These are phyloP conservation scores for Eucalyptus regnans DNA, from an alignment of 345 rosid species.

Conservation along the genomic window DNA sequence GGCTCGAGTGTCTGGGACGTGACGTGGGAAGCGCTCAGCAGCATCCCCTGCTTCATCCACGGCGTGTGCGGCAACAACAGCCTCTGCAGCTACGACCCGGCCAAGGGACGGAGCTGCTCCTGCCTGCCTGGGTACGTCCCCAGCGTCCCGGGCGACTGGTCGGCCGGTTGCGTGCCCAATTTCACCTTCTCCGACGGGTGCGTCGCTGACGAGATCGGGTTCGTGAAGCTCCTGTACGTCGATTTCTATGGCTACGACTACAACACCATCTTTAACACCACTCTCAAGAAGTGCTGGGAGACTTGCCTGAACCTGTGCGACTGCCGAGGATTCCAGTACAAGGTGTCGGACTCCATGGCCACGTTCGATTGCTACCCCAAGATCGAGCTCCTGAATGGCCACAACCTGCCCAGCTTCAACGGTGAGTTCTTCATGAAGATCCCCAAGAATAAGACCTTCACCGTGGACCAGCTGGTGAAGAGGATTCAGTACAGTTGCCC, in stretches of 20 bases:
- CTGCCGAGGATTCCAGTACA: constrained; percentile 13
- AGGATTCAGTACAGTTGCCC: background rate
- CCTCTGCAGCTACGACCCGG: constrained; percentile 3
- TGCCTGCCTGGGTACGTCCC: constrained; percentile 16
- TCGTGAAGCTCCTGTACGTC: background rate
- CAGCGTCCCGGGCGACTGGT: constrained; percentile 6
- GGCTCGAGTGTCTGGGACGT: constrained; percentile 2
- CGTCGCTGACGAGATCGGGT: background rate
- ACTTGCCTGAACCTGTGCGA: background rate
- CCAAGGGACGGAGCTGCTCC: constrained; percentile 8
- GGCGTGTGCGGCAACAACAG: constrained; percentile 23
- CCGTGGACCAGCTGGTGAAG: background rate
- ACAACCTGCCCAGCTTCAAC: background rate
- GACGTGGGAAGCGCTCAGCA: constrained; percentile 2
- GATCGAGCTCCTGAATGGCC: constrained; percentile 5
- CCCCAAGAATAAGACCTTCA: background rate
- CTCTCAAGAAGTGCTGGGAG: background rate
- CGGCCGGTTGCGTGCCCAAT: constrained; percentile 12
- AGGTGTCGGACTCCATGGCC: background rate
- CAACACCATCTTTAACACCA: background rate
- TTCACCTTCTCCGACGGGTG: background rate
- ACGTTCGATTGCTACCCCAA: constrained; percentile 4
- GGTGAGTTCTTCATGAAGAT: constrained; percentile 10
- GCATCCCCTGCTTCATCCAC: constrained; percentile 3
- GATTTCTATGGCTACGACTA: constrained; percentile 14